Base-by-base conservation (phyloP, 1,284 basidiomycete genomes). In the Cutaneotrichosporon cyanovorans region DNA sequence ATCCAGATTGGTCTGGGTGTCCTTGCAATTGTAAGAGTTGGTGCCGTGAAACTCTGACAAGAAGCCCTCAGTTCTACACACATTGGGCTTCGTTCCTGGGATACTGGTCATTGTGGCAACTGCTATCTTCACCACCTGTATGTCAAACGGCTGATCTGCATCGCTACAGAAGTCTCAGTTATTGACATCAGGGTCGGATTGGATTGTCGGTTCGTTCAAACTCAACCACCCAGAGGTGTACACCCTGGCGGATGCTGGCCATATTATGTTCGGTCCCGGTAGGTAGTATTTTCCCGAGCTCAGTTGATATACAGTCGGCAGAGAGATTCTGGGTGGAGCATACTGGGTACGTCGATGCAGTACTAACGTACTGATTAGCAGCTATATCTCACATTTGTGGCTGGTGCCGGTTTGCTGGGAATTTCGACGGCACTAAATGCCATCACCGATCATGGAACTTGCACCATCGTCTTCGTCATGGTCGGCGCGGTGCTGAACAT, bases 101-200 rank as follows among this genome's bases (percentile, higher is more conserved):
- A 62, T 79, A 9, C 66, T 79, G 22, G 57, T 79, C 39, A 76
- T 79, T 32, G 10, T 69, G 16, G 48, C 56, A 18, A 55, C 69
- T 18, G 68, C 58, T n/a, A 38, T 46, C 21, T 56, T 69, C 42
- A 65, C 59, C 5, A 65, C 67, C 12, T 66, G n/a, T n/a, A 57
- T 33, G 25, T 28, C 12, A 28, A 12, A 28, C 25, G 8, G 7
- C 25, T n/a, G n/a, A n/a, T n/a, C n/a, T n/a, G n/a, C n/a, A n/a
- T n/a, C n/a, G n/a, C n/a, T n/a, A n/a, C n/a, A n/a, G n/a, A 37
- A 53, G 47, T 50, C 46, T 50, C 7, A 40, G 15, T 34, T 20
- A 49, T 61, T 33, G 56, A 50, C 16, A 55, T 58, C n/a, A 63
- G 54, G 46, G 39, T 48, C 32, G 34, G 45, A 53, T 40, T 45